These are phyloP conservation scores for Esteya vermicola DNA, from an alignment of 2,329 filamentous ascomycete genomes.

Conservation along the genomic window DNA sequence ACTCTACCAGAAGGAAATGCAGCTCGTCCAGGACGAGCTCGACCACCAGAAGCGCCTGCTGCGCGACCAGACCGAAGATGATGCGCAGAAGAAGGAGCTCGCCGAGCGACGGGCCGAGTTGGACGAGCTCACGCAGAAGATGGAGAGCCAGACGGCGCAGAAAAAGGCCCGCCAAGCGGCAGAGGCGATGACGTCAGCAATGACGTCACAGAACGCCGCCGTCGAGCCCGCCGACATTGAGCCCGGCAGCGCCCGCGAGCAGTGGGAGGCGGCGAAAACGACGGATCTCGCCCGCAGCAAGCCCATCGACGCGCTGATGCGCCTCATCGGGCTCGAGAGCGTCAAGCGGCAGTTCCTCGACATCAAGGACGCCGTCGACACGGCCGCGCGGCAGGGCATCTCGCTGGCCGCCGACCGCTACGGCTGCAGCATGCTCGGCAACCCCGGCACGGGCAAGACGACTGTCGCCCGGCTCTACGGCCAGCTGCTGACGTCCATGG, in stretches of 20 bases:
- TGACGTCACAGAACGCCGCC: background rate
- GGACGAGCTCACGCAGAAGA: conserved; percentile 19
- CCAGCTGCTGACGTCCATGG: conserved; percentile 46
- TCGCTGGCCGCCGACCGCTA: conserved; percentile 45
- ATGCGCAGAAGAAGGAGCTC: conserved; percentile 26
- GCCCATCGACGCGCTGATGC: conserved; percentile 50
- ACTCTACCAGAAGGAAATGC: conserved; percentile 28
- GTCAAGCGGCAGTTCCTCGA: conserved; percentile 50
- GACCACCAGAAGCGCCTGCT: conserved; percentile 27
- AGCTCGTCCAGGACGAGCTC: conserved; percentile 38
- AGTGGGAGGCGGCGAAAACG: conserved; percentile 50
- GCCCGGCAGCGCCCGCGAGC: conserved; percentile 21
- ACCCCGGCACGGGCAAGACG: conserved; percentile 66
- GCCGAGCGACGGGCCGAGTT: conserved; percentile 33
- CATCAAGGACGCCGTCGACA: conserved; percentile 51
- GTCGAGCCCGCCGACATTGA: background rate
- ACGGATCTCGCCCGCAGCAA: conserved; percentile 26
- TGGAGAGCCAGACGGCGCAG: conserved; percentile 3
- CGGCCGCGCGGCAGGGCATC: conserved; percentile 38
- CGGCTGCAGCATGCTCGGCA: conserved; percentile 50
- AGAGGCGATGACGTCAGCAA: background rate
- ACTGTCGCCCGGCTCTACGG: conserved; percentile 59
- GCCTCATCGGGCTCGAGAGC: conserved; percentile 54
- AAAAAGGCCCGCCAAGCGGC: background rate
- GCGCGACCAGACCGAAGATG: conserved; percentile 28